These are phyloP conservation scores for Aspergillus novofumigatus DNA, from an alignment of 2,329 filamentous ascomycete species.

Conservation along the genomic window DNA sequence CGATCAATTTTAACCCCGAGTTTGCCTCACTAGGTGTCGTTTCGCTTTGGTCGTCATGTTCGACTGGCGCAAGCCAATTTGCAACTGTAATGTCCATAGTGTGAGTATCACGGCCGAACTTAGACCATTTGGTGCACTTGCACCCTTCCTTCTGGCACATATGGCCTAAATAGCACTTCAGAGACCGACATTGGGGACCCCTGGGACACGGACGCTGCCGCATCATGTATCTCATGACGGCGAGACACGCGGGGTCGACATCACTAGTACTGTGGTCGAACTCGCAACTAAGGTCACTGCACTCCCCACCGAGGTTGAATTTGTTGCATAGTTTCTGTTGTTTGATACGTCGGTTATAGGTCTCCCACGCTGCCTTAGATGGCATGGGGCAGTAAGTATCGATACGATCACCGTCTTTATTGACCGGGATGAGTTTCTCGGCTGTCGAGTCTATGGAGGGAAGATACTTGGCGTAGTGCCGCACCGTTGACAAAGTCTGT, in stretches of 20 bases:
- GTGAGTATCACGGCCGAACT: conserved; percentile 25
- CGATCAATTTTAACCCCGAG: not conserved
- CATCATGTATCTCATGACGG: conserved; percentile 44
- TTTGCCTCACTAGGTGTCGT: not conserved
- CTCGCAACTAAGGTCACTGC: too few relatives aligned
- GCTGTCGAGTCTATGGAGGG: too few relatives aligned
- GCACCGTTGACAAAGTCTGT: too few relatives aligned
- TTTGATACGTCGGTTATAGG: too few relatives aligned
- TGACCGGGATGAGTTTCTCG: too few relatives aligned
- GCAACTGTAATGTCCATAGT: conserved; percentile 20
- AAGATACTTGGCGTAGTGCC: too few relatives aligned
- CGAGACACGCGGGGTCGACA: conserved; percentile 36
- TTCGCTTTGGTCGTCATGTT: conserved; percentile 1
- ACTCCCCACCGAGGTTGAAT: too few relatives aligned
- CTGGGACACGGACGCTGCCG: conserved; percentile 41
- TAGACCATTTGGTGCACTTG: conserved; percentile 27
- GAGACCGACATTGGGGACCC: conserved; percentile 39
- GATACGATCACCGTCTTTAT: too few relatives aligned
- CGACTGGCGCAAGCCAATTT: conserved; percentile 22
- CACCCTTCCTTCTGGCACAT: conserved; percentile 32
- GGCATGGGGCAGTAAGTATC: too few relatives aligned
- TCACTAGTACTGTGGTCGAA: conserved; percentile 36
- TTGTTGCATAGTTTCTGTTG: too few relatives aligned
- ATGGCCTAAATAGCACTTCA: conserved; percentile 47
- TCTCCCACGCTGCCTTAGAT: too few relatives aligned